Evolutionary conservation across 1,284 basidiomycete species (phyloP).

Genomic region (Sutorius eximius): DNA sequence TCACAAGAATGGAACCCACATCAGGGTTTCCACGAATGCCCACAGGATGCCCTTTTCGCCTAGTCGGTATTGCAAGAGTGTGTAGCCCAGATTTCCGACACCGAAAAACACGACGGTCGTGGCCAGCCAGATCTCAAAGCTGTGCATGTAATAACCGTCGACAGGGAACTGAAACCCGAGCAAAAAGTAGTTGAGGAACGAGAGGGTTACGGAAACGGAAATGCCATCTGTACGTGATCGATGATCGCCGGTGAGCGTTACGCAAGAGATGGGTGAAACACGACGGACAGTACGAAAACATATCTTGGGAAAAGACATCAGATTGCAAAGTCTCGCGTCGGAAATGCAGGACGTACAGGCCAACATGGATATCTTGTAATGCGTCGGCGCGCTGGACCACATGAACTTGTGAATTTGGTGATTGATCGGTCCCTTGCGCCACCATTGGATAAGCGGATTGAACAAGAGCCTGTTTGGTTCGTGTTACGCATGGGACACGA

Average conservation of each 20-base stretch:
- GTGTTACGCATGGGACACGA: conserved; percentile 2
- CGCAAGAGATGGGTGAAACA: background rate
- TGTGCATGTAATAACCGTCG: conserved; percentile 70
- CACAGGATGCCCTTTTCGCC: conserved; percentile 58
- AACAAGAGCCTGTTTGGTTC: conserved; percentile 69
- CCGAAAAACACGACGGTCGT: conserved; percentile 76
- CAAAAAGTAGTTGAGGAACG: conserved; percentile 69
- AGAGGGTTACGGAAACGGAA: conserved; percentile 62
- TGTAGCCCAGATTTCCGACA: conserved; percentile 70
- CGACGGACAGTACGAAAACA: conserved; percentile 77
- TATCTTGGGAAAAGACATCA: conserved; percentile 48
- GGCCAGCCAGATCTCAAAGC: conserved; percentile 76
- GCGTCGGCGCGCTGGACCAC: conserved; percentile 73
- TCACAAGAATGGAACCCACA: conserved; percentile 80
- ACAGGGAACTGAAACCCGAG: conserved; percentile 66
- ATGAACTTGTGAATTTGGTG: conserved; percentile 76
- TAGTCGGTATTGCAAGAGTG: conserved; percentile 74
- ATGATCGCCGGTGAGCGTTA: background rate
- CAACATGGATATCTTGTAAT: conserved; percentile 81
- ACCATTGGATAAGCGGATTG: conserved; percentile 74
- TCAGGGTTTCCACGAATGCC: conserved; percentile 63
- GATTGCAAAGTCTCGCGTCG: conserved; percentile 4
- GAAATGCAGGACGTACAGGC: conserved; percentile 57
- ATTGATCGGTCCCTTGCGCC: conserved; percentile 71
- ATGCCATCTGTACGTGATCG: conserved; percentile 61